Base-by-base conservation (phyloP, 352 stramenopile species). In the Globisporangium acanthophoron region DNA sequence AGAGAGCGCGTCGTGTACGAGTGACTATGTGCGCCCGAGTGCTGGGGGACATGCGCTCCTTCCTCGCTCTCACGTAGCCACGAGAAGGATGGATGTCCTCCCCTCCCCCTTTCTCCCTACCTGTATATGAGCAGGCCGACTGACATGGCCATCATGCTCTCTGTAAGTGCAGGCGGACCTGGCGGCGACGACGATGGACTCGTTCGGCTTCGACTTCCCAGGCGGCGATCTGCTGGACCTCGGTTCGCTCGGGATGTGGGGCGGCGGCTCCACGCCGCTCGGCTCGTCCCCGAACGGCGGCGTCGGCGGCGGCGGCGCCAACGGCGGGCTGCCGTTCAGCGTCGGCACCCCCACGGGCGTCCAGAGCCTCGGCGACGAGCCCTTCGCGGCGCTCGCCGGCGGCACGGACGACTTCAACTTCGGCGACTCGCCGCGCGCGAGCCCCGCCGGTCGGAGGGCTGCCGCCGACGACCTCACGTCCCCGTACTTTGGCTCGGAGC, bases 261-360 rank as follows among this genome's bases (percentile, higher is more conserved):
- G 73, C 39, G 78, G 77, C 52, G 80, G 62, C 57, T 71, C 70
- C 18, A 85, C 83, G 13, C 75, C 83, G 18, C 74, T 92, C 45
- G 76, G 81, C 37, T 85, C 77, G 48, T 93, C 84, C 8, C 84
- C 84, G 8, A 90, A 84, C 43, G 56, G 58, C 15, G 61, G 66
- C 37, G 64, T 55, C 3, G 86, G 78, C 44, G 54, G 56, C 11
- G 56, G 65, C 43, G 43, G 51, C n/a, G 35, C n/a, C n/a, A 56
- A 56, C 35, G 35, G 35, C 20, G 61, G 57, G 1, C 61, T 95
- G 29, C 85, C 85, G 6, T 93, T 95, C 62, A 93, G 82, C 64
- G 80, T 95, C 44, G 85, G 85, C 5, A 95, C 85, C 1, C 85
- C 85, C 33, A 93, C 85, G 31, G 85, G 85, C 48, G 78, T 95